Conservation (phyloP, 139 green algal genomes). For the Chlamydomonas incerta region DNA sequence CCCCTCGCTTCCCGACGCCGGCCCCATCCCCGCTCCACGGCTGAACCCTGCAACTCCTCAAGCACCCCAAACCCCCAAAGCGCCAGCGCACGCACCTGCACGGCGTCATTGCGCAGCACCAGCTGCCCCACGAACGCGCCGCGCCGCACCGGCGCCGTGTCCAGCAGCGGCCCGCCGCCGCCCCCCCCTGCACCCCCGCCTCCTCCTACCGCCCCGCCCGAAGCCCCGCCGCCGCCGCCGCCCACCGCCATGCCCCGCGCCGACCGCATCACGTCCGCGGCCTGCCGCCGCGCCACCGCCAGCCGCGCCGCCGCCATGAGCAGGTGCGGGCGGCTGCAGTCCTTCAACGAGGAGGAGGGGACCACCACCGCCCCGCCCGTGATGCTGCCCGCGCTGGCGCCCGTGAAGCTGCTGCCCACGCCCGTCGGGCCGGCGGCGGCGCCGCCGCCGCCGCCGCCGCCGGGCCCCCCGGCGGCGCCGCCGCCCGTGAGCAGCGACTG, state of each 20-base stretch:
- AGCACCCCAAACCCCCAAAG: no score
- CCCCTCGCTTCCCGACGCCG: no score
- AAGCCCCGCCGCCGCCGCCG: no score
- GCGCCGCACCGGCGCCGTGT: conserved; percentile 42
- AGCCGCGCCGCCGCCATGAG: conserved; percentile 54
- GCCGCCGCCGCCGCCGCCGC: no score
- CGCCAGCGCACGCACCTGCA: neutral
- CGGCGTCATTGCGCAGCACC: conserved; percentile 35
- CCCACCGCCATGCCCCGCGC: neutral
- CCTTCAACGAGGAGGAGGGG: conserved; percentile 8
- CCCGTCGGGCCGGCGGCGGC: no score
- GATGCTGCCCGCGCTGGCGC: neutral
- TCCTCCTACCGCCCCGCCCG: neutral
- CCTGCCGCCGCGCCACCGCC: conserved; percentile 42
- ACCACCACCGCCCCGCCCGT: neutral
- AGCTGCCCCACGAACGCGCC: conserved; percentile 62
- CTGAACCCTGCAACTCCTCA: no score
- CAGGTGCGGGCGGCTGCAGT: conserved; percentile 45
- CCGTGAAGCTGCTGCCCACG: neutral
- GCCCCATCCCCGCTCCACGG: no score
- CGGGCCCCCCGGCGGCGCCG: no score
- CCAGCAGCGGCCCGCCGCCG: neutral
- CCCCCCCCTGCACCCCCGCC: neutral
- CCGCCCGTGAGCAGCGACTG: neutral
- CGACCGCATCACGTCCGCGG: conserved; percentile 8